Evolutionary conservation across 805 yeast species (phyloP), one percentile per base, ranked within the genome.

Genomic region (Candida silvicultrix): DNA sequence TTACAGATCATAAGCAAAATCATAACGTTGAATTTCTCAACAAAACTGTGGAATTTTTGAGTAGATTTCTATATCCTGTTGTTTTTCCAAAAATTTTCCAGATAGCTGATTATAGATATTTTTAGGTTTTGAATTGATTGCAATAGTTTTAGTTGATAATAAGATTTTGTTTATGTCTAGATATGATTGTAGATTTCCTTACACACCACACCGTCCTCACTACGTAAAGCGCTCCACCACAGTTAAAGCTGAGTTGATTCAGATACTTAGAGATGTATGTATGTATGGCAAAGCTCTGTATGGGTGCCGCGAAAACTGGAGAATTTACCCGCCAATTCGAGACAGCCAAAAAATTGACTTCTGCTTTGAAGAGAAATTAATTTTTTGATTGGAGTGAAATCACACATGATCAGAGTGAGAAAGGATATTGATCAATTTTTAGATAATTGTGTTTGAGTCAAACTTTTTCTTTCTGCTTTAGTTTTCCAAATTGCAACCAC

Each of bases 1-100:
- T 85, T 92, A 92, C 97, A 89, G 99, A 83, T 80, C 51, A 41
- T 52, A 54, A 47, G 48, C 51, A 25, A 36, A 46, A 40, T 41
- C 41, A 11, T 18, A 4, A 25, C 34, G 12, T 39, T 39, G 8
- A 28, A 16, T 4, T 18, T 11, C 3, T 39, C 28, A 22, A 14
- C 32, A 25, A 39, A 10, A 39, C 32, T 25, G 4, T 25, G 31
- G 41, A 16, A 18, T 28, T 39, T 20, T 14, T 21, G 15, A 21
- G 5, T 8, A 12, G 12, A 20, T 20, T 5, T 20, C 21, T n/a
- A 37, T 28, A 28, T 14, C 31, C 7, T 28, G 9, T 8, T 28
- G 7, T 28, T 10, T 7, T 11, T 23, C 9, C 9, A 23, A 23
- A 23, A 7, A 7, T 23, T 7, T 23, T 23, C 10, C 10, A 10